These are phyloP conservation scores for Geosmithia putterillii DNA, from an alignment of 2,329 filamentous ascomycete species.

Conservation along the genomic window DNA sequence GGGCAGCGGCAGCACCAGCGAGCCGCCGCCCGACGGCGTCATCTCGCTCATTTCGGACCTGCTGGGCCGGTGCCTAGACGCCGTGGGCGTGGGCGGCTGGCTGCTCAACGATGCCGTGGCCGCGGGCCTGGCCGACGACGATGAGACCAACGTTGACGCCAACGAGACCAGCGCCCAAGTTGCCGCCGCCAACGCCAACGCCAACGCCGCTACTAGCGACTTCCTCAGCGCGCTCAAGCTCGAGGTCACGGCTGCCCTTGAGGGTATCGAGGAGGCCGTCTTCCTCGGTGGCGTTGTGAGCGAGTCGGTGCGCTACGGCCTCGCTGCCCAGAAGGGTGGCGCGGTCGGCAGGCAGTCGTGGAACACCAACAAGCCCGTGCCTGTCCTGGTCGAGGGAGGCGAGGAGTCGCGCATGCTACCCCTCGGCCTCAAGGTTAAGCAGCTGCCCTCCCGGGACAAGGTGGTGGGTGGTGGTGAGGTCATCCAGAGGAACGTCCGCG, in stretches of 20 bases:
- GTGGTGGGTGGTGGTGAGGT: constrained; percentile 59
- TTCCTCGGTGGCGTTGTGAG: constrained; percentile 51
- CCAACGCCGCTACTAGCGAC: constrained; percentile 46
- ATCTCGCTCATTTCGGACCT: constrained; percentile 61
- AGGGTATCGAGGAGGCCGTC: constrained; percentile 58
- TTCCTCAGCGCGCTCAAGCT: constrained; percentile 53
- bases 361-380: constrained; percentile 29
- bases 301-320: constrained; percentile 53
- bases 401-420: constrained; percentile 47
- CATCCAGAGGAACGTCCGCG: constrained; percentile 53
- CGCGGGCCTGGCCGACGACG: constrained; percentile 14
- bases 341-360: constrained; percentile 11
- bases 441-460: constrained; percentile 39
- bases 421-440: constrained; percentile 55
- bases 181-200: constrained; percentile 9
- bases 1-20: constrained; percentile 15
- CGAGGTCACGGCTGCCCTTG: constrained; percentile 59
- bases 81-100: constrained; percentile 65
- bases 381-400: constrained; percentile 22
- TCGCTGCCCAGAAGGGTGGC: constrained; percentile 21
- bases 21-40: constrained; percentile 48
- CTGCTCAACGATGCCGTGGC: constrained; percentile 47
- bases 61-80: constrained; percentile 61
- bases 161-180: not conserved
- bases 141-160: not conserved